Conservation (phyloP, 495 filamentous ascomycete species). For the Saxophila tyrrhenica region DNA sequence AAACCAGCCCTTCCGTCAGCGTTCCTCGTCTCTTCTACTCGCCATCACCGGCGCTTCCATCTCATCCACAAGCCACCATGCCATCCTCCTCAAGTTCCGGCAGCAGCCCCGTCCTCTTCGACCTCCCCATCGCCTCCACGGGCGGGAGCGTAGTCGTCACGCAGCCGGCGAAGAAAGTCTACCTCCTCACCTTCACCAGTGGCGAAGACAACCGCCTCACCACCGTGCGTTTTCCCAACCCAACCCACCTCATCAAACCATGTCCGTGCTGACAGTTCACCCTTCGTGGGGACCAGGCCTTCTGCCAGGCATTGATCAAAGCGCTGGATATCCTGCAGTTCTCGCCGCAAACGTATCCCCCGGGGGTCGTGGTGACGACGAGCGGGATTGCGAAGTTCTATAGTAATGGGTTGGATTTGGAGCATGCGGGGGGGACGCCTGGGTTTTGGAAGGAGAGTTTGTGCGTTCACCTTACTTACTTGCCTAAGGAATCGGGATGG, state of each 20-base stretch:
- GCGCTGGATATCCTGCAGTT: constrained; percentile 61
- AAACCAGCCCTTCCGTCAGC: too few species aligned
- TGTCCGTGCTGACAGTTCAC: too few species aligned
- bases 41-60: too few species aligned
- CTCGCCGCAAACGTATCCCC: constrained; percentile 39
- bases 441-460: constrained; percentile 17
- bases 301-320: constrained; percentile 52
- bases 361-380: constrained; percentile 65
- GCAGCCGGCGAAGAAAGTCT: constrained; percentile 34
- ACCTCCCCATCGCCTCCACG: constrained; percentile 12
- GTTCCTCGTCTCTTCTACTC: too few species aligned
- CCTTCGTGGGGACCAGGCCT: too few species aligned
- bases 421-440: constrained; percentile 12
- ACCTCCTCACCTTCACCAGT: constrained; percentile 60
- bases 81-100: too few species aligned
- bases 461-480: too few species aligned
- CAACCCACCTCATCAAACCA: background rate
- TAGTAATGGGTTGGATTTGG: constrained; percentile 59
- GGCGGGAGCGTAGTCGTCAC: constrained; percentile 11
- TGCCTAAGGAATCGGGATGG: too few species aligned
- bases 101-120: constrained; percentile 9
- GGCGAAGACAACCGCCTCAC: constrained; percentile 68
- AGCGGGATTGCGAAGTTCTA: constrained; percentile 67
- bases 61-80: too few species aligned
- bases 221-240: constrained; percentile 22